phyloP scores from a whole-genome alignment of 441 rosid species.

The Erysimum cheiri region DNA sequence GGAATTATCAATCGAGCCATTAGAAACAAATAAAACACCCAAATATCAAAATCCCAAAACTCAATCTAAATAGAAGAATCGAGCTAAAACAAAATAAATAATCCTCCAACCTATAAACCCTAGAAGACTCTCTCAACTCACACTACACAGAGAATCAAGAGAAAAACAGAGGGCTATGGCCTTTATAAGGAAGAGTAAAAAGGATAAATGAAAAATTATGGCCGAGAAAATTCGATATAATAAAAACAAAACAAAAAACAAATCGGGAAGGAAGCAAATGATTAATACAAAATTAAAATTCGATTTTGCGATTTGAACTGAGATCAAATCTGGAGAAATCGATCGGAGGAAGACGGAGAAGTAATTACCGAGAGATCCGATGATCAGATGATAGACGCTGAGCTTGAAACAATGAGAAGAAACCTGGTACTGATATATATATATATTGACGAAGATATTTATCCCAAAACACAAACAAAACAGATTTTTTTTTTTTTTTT shows the following conservation, averaged over 20 bases:
- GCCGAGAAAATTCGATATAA: conserved; percentile 54
- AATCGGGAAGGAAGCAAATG: conserved; percentile 1
- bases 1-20: conserved; percentile 92
- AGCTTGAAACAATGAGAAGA: conserved; percentile 25
- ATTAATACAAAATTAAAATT: neutral
- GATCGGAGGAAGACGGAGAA: conserved; percentile 23
- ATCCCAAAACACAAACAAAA: neutral
- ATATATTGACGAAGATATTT: conserved; percentile 22
- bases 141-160: conserved; percentile 31
- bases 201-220: conserved; percentile 59
- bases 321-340: conserved; percentile 26
- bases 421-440: conserved; percentile 21
- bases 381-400: conserved; percentile 23
- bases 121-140: conserved; percentile 39
- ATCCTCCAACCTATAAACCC: conserved; percentile 31
- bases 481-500: neutral
- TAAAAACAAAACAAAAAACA: conserved; percentile 12
- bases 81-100: neutral
- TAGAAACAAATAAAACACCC: conserved; percentile 27
- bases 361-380: conserved; percentile 39
- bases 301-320: neutral
- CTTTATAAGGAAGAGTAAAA: conserved; percentile 41
- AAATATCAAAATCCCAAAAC: conserved; percentile 41
- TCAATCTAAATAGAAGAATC: conserved; percentile 24
- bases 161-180: conserved; percentile 31